Evolutionary conservation across 1,139 yeast genomes (phyloP), one percentile per base, ranked within the genome.

Genomic region (Debaryomycetaceae sp.): DNA sequence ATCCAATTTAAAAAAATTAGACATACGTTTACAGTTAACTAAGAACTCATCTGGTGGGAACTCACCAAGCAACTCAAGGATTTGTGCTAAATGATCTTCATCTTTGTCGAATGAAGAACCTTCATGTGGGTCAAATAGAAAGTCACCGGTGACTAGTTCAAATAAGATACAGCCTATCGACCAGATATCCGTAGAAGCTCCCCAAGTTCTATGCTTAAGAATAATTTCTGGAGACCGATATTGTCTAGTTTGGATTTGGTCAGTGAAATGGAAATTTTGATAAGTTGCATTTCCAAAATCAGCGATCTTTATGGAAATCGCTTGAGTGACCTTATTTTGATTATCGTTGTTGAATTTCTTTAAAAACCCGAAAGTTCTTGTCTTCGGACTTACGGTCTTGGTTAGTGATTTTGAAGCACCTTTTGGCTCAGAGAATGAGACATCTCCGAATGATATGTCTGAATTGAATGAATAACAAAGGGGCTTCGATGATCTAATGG

Each of bases 261-360:
- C 79, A 14, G 95, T 84, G 61, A 83, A 85, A 59, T 87, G 95
- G 34, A 73, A 74, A 52, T 78, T 68, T 7, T 75, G 69, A 77
- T 84, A 84, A 49, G 95, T 86, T 0, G 95, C 94, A 57, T 87
- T 87, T 17, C 96, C 96, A 41, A 87, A 70, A 56, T 87, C 96
- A 3, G 94, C 95, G 41, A 87, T 77, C 58, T 87, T 87, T 31
- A 68, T 56, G n/a, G 53, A 49, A 7, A 56, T 44, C 5, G 38
- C 35, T 14, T 40, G 39, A 26, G 38, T 37, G 5, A 15, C 29
- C 11, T 35, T 6, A 18, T 33, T 33, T 9, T 17, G 30, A n/a
- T 11, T 33, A 31, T 9, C 17, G 11, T 22, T 22, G 11, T 22
- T 22, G 2, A 11, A 22, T 22, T 22, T 22, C 26, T 11, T 22